Conservation (phyloP, 1,284 basidiomycete species). For the Leucoagaricus sp. region DNA sequence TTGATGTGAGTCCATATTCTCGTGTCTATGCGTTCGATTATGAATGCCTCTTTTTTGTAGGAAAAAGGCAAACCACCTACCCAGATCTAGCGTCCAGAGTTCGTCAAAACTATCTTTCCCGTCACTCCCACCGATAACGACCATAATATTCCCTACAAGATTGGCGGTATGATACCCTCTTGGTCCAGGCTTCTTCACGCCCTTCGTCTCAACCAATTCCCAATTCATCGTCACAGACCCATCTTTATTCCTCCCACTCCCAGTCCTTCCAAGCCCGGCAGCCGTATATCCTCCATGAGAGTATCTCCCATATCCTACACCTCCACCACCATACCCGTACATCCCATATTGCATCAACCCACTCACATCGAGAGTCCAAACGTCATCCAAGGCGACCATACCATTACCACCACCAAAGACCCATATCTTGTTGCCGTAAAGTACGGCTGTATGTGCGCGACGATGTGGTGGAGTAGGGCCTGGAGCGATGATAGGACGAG, state of each 20-base stretch:
- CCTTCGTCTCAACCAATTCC: constrained; percentile 43
- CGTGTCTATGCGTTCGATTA: constrained; percentile 50
- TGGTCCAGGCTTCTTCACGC: constrained; percentile 56
- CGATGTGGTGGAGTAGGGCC: constrained; percentile 63
- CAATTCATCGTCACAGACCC: constrained; percentile 7
- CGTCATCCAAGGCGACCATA: constrained; percentile 83
- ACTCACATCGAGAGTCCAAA: constrained; percentile 81
- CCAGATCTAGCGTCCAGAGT: constrained; percentile 84
- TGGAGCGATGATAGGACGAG: constrained; percentile 44
- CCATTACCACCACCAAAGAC: constrained; percentile 94
- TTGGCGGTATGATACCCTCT: constrained; percentile 93
- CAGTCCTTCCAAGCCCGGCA: background rate
- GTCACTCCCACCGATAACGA: constrained; percentile 81
- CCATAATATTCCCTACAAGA: constrained; percentile 82
- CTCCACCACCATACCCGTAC: constrained; percentile 50
- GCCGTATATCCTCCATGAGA: background rate
- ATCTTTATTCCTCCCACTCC: constrained; percentile 5
- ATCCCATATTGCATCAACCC: constrained; percentile 17
- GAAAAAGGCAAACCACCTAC: constrained; percentile 42
- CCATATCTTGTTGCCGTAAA: constrained; percentile 75
- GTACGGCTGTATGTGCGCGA: constrained; percentile 85
- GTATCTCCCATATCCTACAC: constrained; percentile 50
- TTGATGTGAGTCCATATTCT: constrained; percentile 61
- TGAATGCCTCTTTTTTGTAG: too few species aligned
- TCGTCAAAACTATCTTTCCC: constrained; percentile 82